Percentiles rank a stretch among this genome's conserved stretches.
Conservation (phyloP, 192 early-diverging fungal genomes). For the Rhizoclosmatium sp. region DNA sequence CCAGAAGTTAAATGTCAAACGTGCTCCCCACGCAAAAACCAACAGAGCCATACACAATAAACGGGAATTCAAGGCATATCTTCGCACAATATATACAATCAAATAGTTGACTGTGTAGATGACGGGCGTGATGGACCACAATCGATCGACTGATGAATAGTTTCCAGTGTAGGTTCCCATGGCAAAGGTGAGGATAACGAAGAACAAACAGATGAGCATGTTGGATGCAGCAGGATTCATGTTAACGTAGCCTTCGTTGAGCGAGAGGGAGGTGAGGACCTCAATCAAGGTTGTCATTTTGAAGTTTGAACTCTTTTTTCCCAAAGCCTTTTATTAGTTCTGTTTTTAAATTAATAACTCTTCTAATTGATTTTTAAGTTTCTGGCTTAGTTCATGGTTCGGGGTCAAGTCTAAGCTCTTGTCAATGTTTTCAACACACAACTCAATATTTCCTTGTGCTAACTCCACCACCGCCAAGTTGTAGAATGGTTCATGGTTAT, state of each 20-base stretch:
- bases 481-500: conserved; percentile 15
- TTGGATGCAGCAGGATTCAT: background rate
- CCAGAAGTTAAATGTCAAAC: conserved; percentile 80
- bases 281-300: too few species aligned
- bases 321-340: too few species aligned
- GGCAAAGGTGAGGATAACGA: background rate
- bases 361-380: background rate
- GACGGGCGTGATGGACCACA: conserved; percentile 78
- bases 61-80: conserved; percentile 44
- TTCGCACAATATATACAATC: conserved; percentile 17
- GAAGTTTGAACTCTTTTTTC: too few species aligned
- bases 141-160: conserved; percentile 67
- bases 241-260: background rate
- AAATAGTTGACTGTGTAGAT: conserved; percentile 66
- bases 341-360: background rate
- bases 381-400: background rate
- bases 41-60: conserved; percentile 51
- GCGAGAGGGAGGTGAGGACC: too few species aligned
- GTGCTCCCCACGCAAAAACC: conserved; percentile 73
- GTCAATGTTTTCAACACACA: background rate
- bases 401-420: background rate
- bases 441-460: conserved; percentile 5
- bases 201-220: background rate
- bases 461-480: conserved; percentile 16
- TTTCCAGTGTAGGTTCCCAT: background rate